phyloP scores from a whole-genome alignment of 768 basidiomycete species.

The Termitomyces sp. region DNA sequence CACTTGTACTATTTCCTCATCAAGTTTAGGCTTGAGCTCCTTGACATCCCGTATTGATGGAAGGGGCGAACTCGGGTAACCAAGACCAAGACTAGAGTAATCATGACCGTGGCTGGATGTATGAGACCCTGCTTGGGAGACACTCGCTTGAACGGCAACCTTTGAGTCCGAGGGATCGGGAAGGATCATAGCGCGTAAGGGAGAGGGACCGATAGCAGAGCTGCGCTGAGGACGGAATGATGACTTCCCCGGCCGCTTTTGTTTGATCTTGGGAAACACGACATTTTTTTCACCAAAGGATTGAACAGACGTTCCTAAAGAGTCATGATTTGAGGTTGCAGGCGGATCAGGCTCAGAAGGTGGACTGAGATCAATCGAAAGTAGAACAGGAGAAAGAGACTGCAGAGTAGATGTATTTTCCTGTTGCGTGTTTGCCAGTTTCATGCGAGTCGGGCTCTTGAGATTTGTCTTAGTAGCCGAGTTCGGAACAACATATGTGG shows the following conservation, averaged over 20 bases:
- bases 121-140: not conserved
- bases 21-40: not conserved
- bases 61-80: constrained; percentile 9
- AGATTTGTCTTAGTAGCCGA: not conserved
- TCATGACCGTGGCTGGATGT: not conserved
- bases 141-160: constrained; percentile 1
- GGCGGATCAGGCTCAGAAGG: constrained; percentile 3
- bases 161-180: constrained; percentile 24
- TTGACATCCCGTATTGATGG: not conserved
- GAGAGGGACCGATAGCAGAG: constrained; percentile 40
- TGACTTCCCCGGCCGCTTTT: constrained; percentile 9
- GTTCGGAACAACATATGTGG: not conserved
- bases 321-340: not conserved
- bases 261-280: constrained; percentile 7
- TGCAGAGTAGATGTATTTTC: not conserved
- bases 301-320: not conserved
- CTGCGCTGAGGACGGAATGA: constrained; percentile 27
- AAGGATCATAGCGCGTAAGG: constrained; percentile 38
- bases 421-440: not conserved
- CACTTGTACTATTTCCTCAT: not conserved
- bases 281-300: not conserved
- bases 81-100: constrained; percentile 15
- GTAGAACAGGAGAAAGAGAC: constrained; percentile 6
- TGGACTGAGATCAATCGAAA: constrained; percentile 6
- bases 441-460: not conserved